Base-by-base conservation (phyloP, 768 basidiomycete genomes). In the Mycena latifolia region DNA sequence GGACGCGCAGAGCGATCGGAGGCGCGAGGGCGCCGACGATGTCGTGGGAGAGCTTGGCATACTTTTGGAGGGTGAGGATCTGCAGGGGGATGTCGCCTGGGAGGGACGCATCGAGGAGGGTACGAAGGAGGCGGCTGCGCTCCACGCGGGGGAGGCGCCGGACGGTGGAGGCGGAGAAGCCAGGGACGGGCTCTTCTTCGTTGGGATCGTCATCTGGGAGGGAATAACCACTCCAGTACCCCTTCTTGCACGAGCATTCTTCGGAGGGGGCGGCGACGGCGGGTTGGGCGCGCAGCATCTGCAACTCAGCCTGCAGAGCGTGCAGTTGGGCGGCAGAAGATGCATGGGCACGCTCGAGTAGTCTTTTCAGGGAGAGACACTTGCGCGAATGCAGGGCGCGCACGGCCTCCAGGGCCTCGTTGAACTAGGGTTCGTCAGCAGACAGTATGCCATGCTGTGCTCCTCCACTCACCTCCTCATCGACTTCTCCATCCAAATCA, bases 61-160 rank as follows among this genome's bases (percentile, higher is more conserved):
- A 96, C 76, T 94, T 94, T 76, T 95, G 88, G 20, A 97, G 85
- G 3, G 94, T 86, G 1, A 92, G 84, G 47, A 96, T 94, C 75
- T 95, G 95, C 8, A 93, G 82, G 14, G 87, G 88, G 33, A 96
- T 92, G 71, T 96, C 95, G 33, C 93, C 93, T 0, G 95, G 94
- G 4, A 65, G 58, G 51, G 47, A 55, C 24, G 63, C 24, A 57
- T 61, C 55, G 50, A 68, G 56, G 31, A 67, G 52, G 29, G 58
- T 45, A 39, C 65, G 66, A 29, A 72, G 69, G 37, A 72, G 56
- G 31, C 66, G 55, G n/a, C 64, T 61, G 57, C 71, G 58, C 57
- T 70, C 61, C 18, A 53, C 28, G 39, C 71, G 64, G 5, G 66
- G 41, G 31, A 67, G 61, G 45, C 66, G 61, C 31, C 69, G 63